Percentiles rank a stretch among this genome's conserved stretches.
Conservation (phyloP, 2,329 filamentous ascomycete species). For the Pseudonectria buxi region DNA sequence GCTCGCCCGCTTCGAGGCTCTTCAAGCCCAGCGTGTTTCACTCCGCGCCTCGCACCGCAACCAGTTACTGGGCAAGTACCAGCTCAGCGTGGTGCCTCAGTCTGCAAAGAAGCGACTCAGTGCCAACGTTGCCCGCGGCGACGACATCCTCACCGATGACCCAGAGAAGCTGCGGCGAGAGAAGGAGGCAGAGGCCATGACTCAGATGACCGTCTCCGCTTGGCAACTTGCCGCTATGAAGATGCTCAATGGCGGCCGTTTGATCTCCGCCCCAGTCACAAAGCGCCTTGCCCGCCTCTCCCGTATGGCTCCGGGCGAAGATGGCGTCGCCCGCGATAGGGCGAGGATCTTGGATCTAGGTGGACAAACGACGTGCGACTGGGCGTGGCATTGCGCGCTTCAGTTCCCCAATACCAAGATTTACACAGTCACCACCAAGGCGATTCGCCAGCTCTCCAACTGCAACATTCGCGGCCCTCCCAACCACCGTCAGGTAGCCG, state of each 20-base stretch:
- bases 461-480: conserved; percentile 72
- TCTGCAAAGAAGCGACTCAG: conserved; percentile 65
- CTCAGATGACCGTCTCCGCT: conserved; percentile 57
- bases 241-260: conserved; percentile 55
- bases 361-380: conserved; percentile 78
- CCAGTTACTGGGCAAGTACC: conserved; percentile 78
- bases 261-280: conserved; percentile 58
- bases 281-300: conserved; percentile 54
- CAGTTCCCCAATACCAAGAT: conserved; percentile 81
- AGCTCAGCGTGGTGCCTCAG: conserved; percentile 62
- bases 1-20: conserved; percentile 76
- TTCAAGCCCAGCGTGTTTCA: conserved; percentile 76
- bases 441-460: conserved; percentile 63
- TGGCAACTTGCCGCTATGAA: conserved; percentile 58
- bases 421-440: conserved; percentile 77
- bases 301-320: conserved; percentile 36
- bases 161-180: conserved; percentile 59
- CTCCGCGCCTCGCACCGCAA: conserved; percentile 67
- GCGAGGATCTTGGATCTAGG: conserved; percentile 78
- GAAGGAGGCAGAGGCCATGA: conserved; percentile 73
- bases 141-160: conserved; percentile 57
- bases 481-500: conserved; percentile 80
- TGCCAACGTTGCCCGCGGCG: conserved; percentile 66
- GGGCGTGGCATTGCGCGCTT: conserved; percentile 89
- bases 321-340: conserved; percentile 43